Evolutionary conservation across 2,329 filamentous ascomycete genomes (phyloP).

Genomic region (Cordyceps fumosorosea): DNA sequence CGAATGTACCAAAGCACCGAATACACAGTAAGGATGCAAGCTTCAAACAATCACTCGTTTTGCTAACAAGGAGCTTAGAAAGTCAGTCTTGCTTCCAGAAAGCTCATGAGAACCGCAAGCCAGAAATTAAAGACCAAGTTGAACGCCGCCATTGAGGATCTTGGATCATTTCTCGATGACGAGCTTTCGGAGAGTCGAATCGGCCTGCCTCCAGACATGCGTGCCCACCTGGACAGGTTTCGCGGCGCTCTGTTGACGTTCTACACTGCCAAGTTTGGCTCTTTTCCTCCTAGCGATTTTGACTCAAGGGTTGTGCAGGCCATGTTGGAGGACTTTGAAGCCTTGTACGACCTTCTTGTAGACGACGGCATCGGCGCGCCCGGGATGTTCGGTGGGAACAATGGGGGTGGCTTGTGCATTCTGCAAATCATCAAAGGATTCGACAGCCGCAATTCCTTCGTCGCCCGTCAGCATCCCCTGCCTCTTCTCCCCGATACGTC

Average conservation of each 20-base stretch:
- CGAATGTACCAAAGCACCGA: slow-evolving; percentile 49
- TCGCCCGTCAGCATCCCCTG: slow-evolving; percentile 56
- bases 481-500: slow-evolving; percentile 52
- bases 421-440: slow-evolving; percentile 63
- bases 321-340: slow-evolving; percentile 65
- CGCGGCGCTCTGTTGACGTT: slow-evolving; percentile 60
- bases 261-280: slow-evolving; percentile 61
- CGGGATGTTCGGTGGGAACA: slow-evolving; percentile 44
- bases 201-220: slow-evolving; percentile 54
- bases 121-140: slow-evolving; percentile 61
- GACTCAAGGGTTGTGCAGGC: slow-evolving; percentile 50
- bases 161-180: slow-evolving; percentile 63
- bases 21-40: slow-evolving; percentile 45
- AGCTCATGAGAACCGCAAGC: slow-evolving; percentile 57
- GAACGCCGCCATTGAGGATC: slow-evolving; percentile 46
- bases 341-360: slow-evolving; percentile 64
- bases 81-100: slow-evolving; percentile 48
- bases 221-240: slow-evolving; percentile 66
- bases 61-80: slow-evolving; percentile 27
- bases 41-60: too few relatives aligned
- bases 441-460: slow-evolving; percentile 53
- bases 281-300: slow-evolving; percentile 62
- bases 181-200: slow-evolving; percentile 61
- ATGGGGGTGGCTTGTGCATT: slow-evolving; percentile 62
- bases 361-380: slow-evolving; percentile 49